Conservation (phyloP, 768 basidiomycete species). For the Rhizopogon salebrosus region DNA sequence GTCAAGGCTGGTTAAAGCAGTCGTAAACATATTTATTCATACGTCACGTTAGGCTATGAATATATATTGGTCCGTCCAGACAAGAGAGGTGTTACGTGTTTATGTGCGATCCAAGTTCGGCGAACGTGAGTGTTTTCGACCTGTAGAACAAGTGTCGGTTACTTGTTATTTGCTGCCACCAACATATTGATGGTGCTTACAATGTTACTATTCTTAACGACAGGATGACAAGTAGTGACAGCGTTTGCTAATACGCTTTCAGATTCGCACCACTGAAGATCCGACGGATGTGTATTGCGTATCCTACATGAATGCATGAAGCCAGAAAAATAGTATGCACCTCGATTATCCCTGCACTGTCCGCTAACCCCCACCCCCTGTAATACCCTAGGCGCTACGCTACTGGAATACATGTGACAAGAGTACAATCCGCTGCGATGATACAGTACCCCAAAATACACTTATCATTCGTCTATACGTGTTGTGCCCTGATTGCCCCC, state of each 20-base stretch:
- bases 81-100: neutral
- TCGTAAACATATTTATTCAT: neutral
- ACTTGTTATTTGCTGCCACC: neutral
- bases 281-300: neutral
- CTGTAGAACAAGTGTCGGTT: neutral
- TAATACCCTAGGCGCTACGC: neutral
- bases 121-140: neutral
- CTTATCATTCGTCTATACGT: neutral
- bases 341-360: neutral
- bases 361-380: neutral
- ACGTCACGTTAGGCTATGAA: neutral
- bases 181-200: neutral
- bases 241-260: neutral
- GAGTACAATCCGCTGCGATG: slow-evolving; percentile 20
- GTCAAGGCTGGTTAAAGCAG: neutral
- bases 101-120: neutral
- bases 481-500: slow-evolving; percentile 18
- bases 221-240: neutral
- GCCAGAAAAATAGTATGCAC: neutral
- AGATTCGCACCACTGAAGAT: neutral
- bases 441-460: slow-evolving; percentile 13
- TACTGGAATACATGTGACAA: neutral
- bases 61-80: neutral
- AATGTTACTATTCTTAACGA: neutral
- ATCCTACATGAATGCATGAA: neutral